These are phyloP conservation scores for Cutaneotrichosporon sp. DNA, from an alignment of 1,284 basidiomycete species.

Conservation along the genomic window DNA sequence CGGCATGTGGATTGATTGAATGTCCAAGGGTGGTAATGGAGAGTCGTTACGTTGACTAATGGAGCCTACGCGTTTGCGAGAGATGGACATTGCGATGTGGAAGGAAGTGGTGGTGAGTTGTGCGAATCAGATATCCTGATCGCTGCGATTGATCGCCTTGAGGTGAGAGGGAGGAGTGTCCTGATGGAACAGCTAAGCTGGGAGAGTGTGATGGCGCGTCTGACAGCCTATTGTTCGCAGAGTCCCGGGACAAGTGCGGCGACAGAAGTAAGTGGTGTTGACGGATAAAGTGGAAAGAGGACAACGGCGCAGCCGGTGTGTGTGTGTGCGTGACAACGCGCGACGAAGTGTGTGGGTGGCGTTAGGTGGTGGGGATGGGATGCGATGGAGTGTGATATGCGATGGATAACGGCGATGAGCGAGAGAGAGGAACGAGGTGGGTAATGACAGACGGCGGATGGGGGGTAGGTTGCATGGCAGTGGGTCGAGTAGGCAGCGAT, in stretches of 20 bases:
- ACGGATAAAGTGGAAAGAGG: background rate
- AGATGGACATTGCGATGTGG: constrained; percentile 35
- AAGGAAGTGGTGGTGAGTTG: background rate
- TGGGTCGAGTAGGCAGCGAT: background rate
- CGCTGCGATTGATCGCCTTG: constrained; percentile 4
- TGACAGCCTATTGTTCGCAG: constrained; percentile 8
- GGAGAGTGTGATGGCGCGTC: background rate
- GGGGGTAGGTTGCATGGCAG: background rate
- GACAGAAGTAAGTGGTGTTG: background rate
- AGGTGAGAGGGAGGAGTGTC: background rate
- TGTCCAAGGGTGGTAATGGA: constrained; percentile 45
- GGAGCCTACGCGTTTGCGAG: constrained; percentile 49
- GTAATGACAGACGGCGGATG: background rate
- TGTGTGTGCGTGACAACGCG: background rate
- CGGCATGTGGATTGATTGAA: constrained; percentile 51
- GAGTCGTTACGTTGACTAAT: constrained; percentile 45
- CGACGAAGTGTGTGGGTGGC: background rate
- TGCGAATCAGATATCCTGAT: constrained; percentile 11
- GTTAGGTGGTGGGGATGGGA: background rate
- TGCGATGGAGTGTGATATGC: background rate
- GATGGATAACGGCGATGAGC: background rate
- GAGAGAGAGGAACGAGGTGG: background rate
- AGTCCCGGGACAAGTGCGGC: background rate
- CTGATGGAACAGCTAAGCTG: background rate
- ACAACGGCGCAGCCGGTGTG: background rate